phyloP scores from a whole-genome alignment of 1,284 basidiomycete species.

The Neonothopanus nambi region DNA sequence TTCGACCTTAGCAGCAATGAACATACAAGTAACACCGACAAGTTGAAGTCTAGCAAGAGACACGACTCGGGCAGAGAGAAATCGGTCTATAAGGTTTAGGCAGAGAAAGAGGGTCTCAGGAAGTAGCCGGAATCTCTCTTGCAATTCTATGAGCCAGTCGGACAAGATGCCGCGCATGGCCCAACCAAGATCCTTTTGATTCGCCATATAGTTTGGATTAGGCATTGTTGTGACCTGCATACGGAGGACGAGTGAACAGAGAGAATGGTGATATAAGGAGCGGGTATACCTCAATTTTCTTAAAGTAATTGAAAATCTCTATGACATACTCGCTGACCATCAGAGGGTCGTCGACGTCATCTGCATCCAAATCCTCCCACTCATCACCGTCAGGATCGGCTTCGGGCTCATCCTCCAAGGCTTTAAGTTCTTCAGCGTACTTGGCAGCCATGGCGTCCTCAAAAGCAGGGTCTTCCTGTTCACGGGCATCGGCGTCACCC shows the following conservation, averaged over 20 bases:
- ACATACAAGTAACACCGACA: conserved; percentile 92
- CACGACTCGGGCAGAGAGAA: conserved; percentile 88
- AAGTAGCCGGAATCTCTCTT: conserved; percentile 89
- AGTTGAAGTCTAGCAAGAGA: conserved; percentile 94
- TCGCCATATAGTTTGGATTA: conserved; percentile 88
- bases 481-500: conserved; percentile 38
- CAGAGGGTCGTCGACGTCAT: conserved; percentile 91
- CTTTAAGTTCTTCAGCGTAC: conserved; percentile 36
- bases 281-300: conserved; percentile 60
- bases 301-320: conserved; percentile 94
- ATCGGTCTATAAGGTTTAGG: conserved; percentile 95
- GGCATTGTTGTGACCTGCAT: conserved; percentile 78
- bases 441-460: too few relatives aligned
- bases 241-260: conserved; percentile 10
- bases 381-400: conserved; percentile 61
- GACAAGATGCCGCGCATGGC: conserved; percentile 92
- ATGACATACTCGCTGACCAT: conserved; percentile 98
- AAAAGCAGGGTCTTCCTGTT: conserved; percentile 14
- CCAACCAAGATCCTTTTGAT: conserved; percentile 90
- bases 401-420: conserved; percentile 45
- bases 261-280: conserved; percentile 1
- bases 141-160: conserved; percentile 98
- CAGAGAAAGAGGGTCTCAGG: conserved; percentile 97
- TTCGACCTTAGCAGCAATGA: conserved; percentile 94
- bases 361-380: conserved; percentile 91